Percentiles rank a stretch among this genome's conserved stretches.
Evolutionary conservation across 495 filamentous ascomycete genomes (phyloP).

Genomic region (Haplographium delicatum): DNA sequence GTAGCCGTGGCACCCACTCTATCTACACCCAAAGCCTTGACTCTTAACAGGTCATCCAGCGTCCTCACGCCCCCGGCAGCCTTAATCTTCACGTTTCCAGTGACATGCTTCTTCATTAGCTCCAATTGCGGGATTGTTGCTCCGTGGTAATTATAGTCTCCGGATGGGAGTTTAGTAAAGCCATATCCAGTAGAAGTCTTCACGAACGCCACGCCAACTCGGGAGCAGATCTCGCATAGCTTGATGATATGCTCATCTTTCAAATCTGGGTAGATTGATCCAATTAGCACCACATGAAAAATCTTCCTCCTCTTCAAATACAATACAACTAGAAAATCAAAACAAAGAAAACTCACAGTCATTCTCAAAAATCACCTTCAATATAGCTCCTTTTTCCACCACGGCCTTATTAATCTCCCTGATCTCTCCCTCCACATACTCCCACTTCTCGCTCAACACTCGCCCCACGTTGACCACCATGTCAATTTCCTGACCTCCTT

Average conservation of each 20-base stretch:
- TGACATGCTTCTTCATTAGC: conserved; percentile 46
- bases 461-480: conserved; percentile 53
- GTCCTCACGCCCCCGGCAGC: conserved; percentile 49
- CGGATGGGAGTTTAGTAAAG: conserved; percentile 48
- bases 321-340: conserved; percentile 2
- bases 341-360: conserved; percentile 39
- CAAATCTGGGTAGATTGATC: conserved; percentile 32
- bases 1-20: conserved; percentile 52
- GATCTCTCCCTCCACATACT: conserved; percentile 48
- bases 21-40: conserved; percentile 34
- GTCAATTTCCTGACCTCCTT: conserved; percentile 50
- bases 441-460: conserved; percentile 49
- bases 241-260: conserved; percentile 37
- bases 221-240: conserved; percentile 47
- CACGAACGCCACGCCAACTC: conserved; percentile 45
- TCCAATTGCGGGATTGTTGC: conserved; percentile 44
- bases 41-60: conserved; percentile 39
- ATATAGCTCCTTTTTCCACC: conserved; percentile 31
- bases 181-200: conserved; percentile 56
- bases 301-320: not conserved
- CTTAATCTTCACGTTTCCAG: conserved; percentile 32
- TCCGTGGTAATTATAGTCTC: conserved; percentile 45
- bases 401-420: conserved; percentile 42
- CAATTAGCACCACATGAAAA: not conserved
- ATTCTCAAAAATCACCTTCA: conserved; percentile 59